phyloP scores from a whole-genome alignment of 805 yeast genomes.

The Hanseniaspora mollemarum region DNA sequence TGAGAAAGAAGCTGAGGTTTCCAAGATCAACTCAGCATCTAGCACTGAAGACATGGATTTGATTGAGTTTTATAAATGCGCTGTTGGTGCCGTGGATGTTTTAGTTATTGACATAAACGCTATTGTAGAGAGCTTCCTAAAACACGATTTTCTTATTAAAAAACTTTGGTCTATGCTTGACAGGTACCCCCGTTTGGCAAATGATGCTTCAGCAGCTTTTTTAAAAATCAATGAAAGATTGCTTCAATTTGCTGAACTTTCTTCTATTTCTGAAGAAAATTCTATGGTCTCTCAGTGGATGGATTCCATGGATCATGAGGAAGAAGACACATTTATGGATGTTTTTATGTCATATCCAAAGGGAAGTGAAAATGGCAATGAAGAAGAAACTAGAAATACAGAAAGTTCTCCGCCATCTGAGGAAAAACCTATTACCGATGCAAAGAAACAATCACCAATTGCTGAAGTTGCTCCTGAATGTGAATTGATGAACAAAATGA shows the following conservation, averaged over 20 bases:
- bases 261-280: conserved; percentile 52
- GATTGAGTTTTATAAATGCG: conserved; percentile 22
- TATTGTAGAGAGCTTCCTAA: conserved; percentile 79
- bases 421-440: not conserved
- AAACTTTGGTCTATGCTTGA: conserved; percentile 74
- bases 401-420: not conserved
- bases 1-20: not conserved
- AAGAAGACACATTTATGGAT: conserved; percentile 8
- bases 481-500: conserved; percentile 1
- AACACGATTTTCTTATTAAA: conserved; percentile 49
- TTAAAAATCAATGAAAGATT: conserved; percentile 86
- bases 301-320: conserved; percentile 38
- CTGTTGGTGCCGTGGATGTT: conserved; percentile 76
- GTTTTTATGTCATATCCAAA: conserved; percentile 2
- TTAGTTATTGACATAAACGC: conserved; percentile 90
- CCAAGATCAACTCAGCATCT: not conserved
- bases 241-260: conserved; percentile 37
- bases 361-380: not conserved
- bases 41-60: conserved; percentile 20
- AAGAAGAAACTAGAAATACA: not conserved
- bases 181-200: conserved; percentile 52
- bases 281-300: conserved; percentile 13
- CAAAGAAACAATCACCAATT: not conserved
- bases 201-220: conserved; percentile 72
- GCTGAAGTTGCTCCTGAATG: not conserved